Evolutionary conservation across 164 flowering plant genomes (phyloP).

Genomic region (Sextonia rubra): DNA sequence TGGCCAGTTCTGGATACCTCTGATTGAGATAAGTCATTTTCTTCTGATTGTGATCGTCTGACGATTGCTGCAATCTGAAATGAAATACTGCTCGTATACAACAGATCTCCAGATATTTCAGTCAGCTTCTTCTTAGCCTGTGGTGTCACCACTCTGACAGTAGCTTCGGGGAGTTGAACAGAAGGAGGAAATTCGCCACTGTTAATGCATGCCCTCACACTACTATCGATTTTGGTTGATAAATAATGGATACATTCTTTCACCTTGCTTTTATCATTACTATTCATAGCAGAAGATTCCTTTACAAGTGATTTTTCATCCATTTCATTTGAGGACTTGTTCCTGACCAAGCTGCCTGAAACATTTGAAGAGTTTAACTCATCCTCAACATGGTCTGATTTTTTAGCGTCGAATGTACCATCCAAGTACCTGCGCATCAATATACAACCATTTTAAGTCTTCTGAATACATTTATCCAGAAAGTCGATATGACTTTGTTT

Average conservation of each 20-base stretch:
- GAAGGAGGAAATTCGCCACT: slow-evolving; percentile 39
- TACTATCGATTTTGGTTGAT: slow-evolving; percentile 52
- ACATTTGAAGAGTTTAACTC: slow-evolving; percentile 18
- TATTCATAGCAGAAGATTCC: slow-evolving; percentile 16
- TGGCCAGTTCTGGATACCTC: slow-evolving; percentile 13
- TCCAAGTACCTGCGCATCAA: slow-evolving; percentile 27
- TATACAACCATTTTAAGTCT: slow-evolving; percentile 4
- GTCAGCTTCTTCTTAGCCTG: slow-evolving; percentile 55
- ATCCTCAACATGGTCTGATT: slow-evolving; percentile 6
- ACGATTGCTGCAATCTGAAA: slow-evolving; percentile 76
- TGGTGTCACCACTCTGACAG: slow-evolving; percentile 53
- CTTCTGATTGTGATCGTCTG: slow-evolving; percentile 32
- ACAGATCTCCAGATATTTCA: slow-evolving; percentile 53
- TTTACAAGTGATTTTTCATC: slow-evolving; percentile 19
- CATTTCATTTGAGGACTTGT: slow-evolving; percentile 17
- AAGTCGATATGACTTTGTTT: not conserved
- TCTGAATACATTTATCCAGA: not conserved
- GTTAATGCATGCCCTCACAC: slow-evolving; percentile 26
- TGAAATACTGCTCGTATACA: slow-evolving; percentile 70
- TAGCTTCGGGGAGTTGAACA: slow-evolving; percentile 58
- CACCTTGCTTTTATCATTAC: slow-evolving; percentile 31
- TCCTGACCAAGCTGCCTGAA: slow-evolving; percentile 8
- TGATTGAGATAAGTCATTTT: slow-evolving; percentile 17
- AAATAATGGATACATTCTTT: slow-evolving; percentile 35
- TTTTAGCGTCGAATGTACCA: slow-evolving; percentile 24